Evolutionary conservation across 805 yeast species (phyloP).

Genomic region (Danielozyma ontarioensis): DNA sequence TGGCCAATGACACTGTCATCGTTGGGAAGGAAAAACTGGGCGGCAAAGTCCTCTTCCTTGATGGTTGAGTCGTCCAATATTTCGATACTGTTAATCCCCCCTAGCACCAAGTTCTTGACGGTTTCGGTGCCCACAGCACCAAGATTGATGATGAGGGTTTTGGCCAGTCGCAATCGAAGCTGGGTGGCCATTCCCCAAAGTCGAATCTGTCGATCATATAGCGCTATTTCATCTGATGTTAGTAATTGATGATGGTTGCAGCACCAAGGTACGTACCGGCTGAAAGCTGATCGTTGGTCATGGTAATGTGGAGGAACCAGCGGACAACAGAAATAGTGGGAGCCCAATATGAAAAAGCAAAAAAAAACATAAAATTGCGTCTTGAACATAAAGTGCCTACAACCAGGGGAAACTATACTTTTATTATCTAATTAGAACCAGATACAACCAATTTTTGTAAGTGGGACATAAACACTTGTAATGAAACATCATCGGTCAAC

Average conservation of each 20-base stretch:
- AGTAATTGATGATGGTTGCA: not conserved
- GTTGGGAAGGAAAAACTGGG: constrained; percentile 66
- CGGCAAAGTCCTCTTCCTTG: constrained; percentile 57
- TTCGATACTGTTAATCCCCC: constrained; percentile 81
- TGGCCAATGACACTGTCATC: constrained; percentile 52
- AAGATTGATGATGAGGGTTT: constrained; percentile 62
- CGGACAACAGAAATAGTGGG: not conserved
- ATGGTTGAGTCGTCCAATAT: constrained; percentile 57
- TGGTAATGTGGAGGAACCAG: no score
- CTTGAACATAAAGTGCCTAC: no score
- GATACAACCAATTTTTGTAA: constrained; percentile 83
- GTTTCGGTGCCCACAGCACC: constrained; percentile 80
- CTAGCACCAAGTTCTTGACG: constrained; percentile 77
- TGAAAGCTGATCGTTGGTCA: no score
- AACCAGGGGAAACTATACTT: not conserved
- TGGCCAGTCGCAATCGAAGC: constrained; percentile 64
- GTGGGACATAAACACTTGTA: constrained; percentile 94
- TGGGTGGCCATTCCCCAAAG: constrained; percentile 97
- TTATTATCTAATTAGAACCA: constrained; percentile 26
- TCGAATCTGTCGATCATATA: constrained; percentile 91
- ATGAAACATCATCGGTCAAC: constrained; percentile 91
- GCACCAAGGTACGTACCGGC: no score
- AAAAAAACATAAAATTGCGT: no score
- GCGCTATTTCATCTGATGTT: constrained; percentile 69
- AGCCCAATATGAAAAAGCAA: not conserved